Conservation (phyloP, 2,329 filamentous ascomycete genomes). For the Aspergillus sp. region DNA sequence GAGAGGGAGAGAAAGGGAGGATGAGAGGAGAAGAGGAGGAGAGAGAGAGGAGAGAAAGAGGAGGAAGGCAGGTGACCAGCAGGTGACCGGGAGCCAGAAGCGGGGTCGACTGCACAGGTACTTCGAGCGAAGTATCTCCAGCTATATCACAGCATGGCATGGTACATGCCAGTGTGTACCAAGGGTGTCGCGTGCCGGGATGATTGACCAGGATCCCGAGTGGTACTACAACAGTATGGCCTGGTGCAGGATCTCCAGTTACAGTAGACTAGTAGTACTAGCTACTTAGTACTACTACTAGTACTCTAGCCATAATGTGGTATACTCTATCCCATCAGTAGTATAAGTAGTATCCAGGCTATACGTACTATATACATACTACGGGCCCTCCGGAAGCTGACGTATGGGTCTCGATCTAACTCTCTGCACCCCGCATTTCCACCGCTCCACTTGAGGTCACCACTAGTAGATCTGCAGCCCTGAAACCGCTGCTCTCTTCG, state of each 20-base stretch:
- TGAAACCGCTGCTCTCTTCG: no score
- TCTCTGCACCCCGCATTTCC: slow-evolving; percentile 32
- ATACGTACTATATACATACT: neutral
- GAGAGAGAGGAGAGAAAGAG: slow-evolving; percentile 6
- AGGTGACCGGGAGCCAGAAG: slow-evolving; percentile 5
- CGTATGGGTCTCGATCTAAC: no score
- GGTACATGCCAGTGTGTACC: neutral
- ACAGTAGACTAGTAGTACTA: neutral
- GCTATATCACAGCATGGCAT: neutral
- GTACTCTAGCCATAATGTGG: neutral
- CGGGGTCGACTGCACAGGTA: neutral
- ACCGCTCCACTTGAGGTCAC: slow-evolving; percentile 9
- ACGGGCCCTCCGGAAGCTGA: slow-evolving; percentile 21
- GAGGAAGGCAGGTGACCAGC: slow-evolving; percentile 23
- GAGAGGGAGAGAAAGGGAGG: slow-evolving; percentile 4
- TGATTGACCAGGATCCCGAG: no score
- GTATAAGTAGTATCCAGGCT: neutral
- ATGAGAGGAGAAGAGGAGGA: slow-evolving; percentile 4
- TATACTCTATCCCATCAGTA: neutral
- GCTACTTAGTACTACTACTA: neutral
- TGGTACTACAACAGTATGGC: no score
- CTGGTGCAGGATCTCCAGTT: neutral
- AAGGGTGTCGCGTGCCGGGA: neutral
- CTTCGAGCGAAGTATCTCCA: neutral
- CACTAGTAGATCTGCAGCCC: no score